Percentiles rank a stretch among this genome's conserved stretches.
phyloP scores from a whole-genome alignment of 176 grass and related monocot species.

The Rhipidocladum racemiflorum region DNA sequence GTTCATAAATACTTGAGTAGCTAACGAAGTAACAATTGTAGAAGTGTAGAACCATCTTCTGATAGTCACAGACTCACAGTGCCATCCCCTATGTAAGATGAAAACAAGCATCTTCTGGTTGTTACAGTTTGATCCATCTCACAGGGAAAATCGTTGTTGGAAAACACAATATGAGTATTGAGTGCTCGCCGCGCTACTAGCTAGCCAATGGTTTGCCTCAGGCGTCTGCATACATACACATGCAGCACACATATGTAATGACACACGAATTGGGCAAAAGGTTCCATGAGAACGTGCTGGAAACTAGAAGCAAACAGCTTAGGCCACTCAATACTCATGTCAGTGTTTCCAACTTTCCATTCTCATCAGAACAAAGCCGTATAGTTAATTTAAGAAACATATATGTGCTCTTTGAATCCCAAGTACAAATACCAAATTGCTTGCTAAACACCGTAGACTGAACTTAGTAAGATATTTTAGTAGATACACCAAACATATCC shows the following conservation, averaged over 20 bases:
- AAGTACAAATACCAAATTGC: not conserved
- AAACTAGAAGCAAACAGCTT: not conserved
- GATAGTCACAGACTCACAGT: too few species aligned
- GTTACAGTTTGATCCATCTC: too few species aligned
- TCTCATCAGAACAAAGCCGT: too few species aligned
- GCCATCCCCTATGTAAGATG: too few species aligned
- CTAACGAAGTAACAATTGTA: too few species aligned
- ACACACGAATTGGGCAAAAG: not conserved
- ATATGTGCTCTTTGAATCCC: not conserved
- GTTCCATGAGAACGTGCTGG: slow-evolving; percentile 16
- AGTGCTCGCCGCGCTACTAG: slow-evolving; percentile 36
- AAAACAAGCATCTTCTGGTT: too few species aligned
- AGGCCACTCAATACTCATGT: slow-evolving; percentile 55
- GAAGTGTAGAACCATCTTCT: too few species aligned
- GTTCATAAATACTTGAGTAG: too few species aligned
- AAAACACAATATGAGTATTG: too few species aligned
- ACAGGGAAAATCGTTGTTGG: too few species aligned
- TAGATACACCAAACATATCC: not conserved
- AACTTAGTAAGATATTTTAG: slow-evolving; percentile 23
- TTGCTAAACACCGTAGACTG: not conserved
- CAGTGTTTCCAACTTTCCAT: too few species aligned
- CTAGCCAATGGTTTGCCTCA: slow-evolving; percentile 1
- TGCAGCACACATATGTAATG: not conserved
- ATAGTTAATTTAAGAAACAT: not conserved
- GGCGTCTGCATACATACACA: not conserved